phyloP scores from a whole-genome alignment of 495 filamentous ascomycete genomes.

The Penicillium dipodomyicola region DNA sequence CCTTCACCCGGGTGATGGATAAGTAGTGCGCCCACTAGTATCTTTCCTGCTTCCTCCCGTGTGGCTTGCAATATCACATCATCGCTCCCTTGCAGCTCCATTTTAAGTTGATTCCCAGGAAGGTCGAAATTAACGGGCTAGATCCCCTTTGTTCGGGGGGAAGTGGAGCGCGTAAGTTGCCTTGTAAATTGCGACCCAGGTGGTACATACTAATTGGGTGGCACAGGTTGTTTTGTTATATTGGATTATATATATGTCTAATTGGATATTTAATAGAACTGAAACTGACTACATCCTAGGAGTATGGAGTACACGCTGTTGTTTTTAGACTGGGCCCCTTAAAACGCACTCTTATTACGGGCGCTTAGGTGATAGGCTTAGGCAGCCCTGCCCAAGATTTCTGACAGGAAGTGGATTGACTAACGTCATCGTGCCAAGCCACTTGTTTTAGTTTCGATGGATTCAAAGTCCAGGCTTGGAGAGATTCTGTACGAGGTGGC shows the following conservation, averaged over 20 bases:
- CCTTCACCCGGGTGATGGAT: background rate
- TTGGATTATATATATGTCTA: background rate
- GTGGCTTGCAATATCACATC: conserved; percentile 7
- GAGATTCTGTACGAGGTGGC: background rate
- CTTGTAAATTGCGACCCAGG: conserved; percentile 9
- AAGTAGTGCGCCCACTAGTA: background rate
- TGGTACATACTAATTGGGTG: background rate
- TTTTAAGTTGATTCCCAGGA: background rate
- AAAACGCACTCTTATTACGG: background rate
- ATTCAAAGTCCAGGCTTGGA: background rate
- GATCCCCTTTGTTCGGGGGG: background rate
- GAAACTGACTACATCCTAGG: background rate
- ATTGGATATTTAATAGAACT: background rate
- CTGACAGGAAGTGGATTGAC: background rate
- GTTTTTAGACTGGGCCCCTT: background rate
- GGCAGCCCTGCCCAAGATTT: background rate
- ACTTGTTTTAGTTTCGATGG: background rate
- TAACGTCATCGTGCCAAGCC: background rate
- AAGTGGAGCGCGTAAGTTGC: conserved; percentile 4
- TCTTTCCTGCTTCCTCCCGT: background rate
- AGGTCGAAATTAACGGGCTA: background rate
- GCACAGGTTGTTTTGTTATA: background rate
- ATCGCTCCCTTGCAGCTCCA: background rate
- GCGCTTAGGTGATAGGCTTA: background rate
- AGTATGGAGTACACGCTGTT: background rate